Conservation (phyloP, 345 rosid species). For the Camelina hispida region DNA sequence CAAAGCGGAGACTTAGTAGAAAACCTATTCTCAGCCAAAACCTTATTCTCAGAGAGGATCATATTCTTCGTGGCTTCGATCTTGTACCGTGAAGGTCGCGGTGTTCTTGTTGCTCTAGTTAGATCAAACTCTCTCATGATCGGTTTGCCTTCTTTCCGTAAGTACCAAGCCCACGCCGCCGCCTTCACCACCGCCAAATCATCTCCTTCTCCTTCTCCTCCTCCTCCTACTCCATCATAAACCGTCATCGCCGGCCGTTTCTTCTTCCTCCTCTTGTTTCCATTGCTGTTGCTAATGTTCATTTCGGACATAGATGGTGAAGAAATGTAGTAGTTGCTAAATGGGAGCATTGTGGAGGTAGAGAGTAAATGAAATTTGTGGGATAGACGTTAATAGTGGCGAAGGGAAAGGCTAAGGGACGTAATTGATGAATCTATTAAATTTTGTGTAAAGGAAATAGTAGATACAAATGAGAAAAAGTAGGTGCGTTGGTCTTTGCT, state of each 20-base stretch:
- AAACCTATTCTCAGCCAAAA: constrained; percentile 38
- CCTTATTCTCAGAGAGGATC: constrained; percentile 34
- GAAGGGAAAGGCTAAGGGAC: constrained; percentile 11
- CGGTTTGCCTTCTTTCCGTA: constrained; percentile 53
- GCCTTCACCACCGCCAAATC: constrained; percentile 63
- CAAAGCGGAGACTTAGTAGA: constrained; percentile 43
- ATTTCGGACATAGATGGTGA: constrained; percentile 27
- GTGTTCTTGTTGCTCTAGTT: constrained; percentile 37
- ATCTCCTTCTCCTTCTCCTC: constrained; percentile 12
- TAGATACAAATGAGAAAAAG: constrained; percentile 25
- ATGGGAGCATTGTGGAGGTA: constrained; percentile 41
- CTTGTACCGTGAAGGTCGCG: constrained; percentile 72
- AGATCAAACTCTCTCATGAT: constrained; percentile 47
- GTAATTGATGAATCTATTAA: constrained; percentile 12
- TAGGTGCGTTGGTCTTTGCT: constrained; percentile 38
- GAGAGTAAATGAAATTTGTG: constrained; percentile 21
- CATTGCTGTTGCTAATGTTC: constrained; percentile 14
- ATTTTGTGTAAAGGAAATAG: not conserved
- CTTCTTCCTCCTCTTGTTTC: constrained; percentile 34
- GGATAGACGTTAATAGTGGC: constrained; percentile 23
- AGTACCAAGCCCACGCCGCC: constrained; percentile 97
- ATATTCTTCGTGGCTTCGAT: constrained; percentile 57
- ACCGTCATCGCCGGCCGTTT: constrained; percentile 22
- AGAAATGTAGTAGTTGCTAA: constrained; percentile 40
- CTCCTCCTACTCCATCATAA: constrained; percentile 36